These are phyloP conservation scores for Zanthoxylum bungeanum DNA, from an alignment of 345 rosid species.

Conservation along the genomic window DNA sequence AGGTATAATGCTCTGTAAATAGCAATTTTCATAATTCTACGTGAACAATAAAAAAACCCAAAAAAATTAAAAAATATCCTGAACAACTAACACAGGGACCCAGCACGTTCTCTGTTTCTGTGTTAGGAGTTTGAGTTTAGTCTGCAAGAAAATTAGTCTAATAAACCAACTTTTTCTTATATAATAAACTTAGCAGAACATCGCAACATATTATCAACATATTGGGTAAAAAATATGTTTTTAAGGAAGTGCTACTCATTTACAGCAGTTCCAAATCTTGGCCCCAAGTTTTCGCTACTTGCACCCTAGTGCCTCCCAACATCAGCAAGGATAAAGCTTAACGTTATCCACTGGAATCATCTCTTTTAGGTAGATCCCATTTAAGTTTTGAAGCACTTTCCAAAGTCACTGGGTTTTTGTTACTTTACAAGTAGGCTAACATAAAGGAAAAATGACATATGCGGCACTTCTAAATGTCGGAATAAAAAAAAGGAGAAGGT, in stretches of 20 bases:
- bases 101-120: background rate
- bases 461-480: background rate
- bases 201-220: background rate
- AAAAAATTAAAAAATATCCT: no score
- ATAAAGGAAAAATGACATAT: background rate
- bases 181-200: background rate
- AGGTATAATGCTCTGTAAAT: background rate
- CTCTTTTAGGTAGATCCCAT: background rate
- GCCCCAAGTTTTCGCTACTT: background rate
- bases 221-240: background rate
- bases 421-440: background rate
- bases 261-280: background rate
- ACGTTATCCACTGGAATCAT: background rate
- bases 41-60: no score
- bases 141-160: background rate
- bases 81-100: background rate
- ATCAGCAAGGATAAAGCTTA: background rate
- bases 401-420: background rate
- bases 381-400: background rate
- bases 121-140: background rate
- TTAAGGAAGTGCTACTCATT: background rate
- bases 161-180: background rate
- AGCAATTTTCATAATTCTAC: background rate
- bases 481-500: background rate
- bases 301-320: background rate